phyloP scores from a whole-genome alignment of 2,329 filamentous ascomycete species.

The Exophiala aquamarina region DNA sequence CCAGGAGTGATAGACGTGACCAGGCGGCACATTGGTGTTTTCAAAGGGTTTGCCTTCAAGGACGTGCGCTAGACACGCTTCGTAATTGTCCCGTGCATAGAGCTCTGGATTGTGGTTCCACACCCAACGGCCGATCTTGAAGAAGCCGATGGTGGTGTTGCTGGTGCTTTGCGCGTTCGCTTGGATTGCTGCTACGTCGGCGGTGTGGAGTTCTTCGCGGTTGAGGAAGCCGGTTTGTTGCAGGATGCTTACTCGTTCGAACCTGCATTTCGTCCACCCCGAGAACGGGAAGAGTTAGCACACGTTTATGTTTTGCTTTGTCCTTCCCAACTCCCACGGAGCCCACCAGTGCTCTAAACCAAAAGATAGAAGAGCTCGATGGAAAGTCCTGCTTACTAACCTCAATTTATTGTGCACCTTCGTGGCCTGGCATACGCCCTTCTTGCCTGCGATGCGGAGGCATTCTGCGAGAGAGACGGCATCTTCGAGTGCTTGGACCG shows the following conservation, averaged over 20 bases:
- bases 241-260: constrained; percentile 7
- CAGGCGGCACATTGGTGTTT: constrained; percentile 42
- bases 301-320: no score
- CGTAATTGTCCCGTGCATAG: constrained; percentile 10
- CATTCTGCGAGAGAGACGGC: constrained; percentile 47
- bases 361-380: neutral
- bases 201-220: constrained; percentile 6
- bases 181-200: neutral
- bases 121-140: constrained; percentile 14
- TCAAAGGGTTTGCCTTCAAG: constrained; percentile 1
- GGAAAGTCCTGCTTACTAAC: neutral
- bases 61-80: constrained; percentile 1
- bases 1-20: constrained; percentile 43
- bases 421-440: constrained; percentile 18
- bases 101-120: constrained; percentile 9
- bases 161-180: neutral
- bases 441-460: constrained; percentile 29
- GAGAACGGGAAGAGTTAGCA: no score
- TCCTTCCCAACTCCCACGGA: no score
- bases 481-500: constrained; percentile 57
- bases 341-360: neutral
- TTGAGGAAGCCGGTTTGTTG: constrained; percentile 10
- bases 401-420: constrained; percentile 14
- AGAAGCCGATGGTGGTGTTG: constrained; percentile 3
- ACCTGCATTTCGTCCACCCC: constrained; percentile 1